phyloP scores from a whole-genome alignment of 306 rosid species.

The Lagenaria siceraria region DNA sequence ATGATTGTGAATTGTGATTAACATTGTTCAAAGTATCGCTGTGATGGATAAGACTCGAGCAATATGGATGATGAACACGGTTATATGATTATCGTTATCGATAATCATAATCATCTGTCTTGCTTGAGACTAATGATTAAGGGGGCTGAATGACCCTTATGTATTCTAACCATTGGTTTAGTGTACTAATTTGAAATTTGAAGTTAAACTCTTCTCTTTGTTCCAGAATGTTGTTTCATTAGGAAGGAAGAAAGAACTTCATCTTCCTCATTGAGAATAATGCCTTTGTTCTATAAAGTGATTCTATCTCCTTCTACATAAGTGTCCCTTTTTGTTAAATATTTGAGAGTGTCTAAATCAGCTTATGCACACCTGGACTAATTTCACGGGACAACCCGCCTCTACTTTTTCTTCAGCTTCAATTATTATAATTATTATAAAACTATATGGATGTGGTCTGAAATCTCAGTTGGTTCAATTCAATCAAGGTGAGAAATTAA shows the following conservation, averaged over 20 bases:
- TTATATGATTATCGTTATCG: neutral
- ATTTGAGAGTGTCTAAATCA: too few relatives aligned
- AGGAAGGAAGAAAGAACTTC: neutral
- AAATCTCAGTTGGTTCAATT: neutral
- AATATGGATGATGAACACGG: neutral
- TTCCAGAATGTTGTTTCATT: neutral
- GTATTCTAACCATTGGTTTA: neutral
- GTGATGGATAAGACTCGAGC: neutral
- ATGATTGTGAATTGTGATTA: conserved; percentile 2
- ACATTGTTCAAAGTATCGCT: neutral
- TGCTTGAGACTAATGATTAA: neutral
- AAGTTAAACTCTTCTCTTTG: neutral
- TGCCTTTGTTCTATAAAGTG: neutral
- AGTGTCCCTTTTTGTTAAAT: too few relatives aligned
- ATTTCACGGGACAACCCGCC: too few relatives aligned
- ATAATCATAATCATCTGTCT: neutral
- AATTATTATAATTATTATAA: too few relatives aligned
- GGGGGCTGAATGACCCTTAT: neutral
- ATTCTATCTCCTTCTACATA: neutral
- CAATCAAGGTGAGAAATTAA: neutral
- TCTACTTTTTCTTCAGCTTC: neutral
- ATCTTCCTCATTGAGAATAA: neutral
- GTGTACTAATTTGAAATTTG: neutral
- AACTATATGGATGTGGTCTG: neutral
- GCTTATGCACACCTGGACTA: too few relatives aligned